Percentiles rank a stretch among this genome's conserved stretches.
These are phyloP conservation scores for Dicorynia guianensis DNA, from an alignment of 306 rosid species.

Conservation along the genomic window DNA sequence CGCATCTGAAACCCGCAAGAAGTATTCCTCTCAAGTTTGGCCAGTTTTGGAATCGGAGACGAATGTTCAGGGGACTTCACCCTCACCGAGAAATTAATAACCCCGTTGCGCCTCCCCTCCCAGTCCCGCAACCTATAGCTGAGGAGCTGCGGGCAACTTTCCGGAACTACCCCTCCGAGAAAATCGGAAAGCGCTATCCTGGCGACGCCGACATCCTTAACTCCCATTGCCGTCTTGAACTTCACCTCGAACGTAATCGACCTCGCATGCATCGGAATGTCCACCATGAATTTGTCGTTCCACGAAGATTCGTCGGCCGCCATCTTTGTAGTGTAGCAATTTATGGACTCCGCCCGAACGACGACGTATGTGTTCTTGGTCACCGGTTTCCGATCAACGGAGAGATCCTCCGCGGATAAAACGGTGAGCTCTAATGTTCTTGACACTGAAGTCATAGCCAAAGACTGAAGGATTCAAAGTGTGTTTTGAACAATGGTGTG, in stretches of 20 bases:
- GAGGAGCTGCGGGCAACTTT: conserved; percentile 42
- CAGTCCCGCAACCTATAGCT: conserved; percentile 66
- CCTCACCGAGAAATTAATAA: conserved; percentile 62
- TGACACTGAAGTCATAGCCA: conserved; percentile 15
- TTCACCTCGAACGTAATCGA: conserved; percentile 55
- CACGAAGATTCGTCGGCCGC: conserved; percentile 51
- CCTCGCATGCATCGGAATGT: conserved; percentile 50
- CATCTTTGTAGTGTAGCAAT: conserved; percentile 36
- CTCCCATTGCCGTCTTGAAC: conserved; percentile 43
- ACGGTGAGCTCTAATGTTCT: conserved; percentile 55
- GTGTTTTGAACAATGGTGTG: too few relatives aligned
- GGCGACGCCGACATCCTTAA: conserved; percentile 47
- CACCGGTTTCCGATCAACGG: conserved; percentile 34
- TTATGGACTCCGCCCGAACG: conserved; percentile 43
- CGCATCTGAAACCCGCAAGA: background rate
- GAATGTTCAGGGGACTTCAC: conserved; percentile 19
- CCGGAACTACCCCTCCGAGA: conserved; percentile 29
- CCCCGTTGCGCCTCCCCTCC: conserved; percentile 59
- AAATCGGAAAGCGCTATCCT: conserved; percentile 55
- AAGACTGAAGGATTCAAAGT: too few relatives aligned
- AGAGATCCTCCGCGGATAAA: conserved; percentile 52
- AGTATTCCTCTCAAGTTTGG: background rate
- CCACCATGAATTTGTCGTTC: conserved; percentile 54
- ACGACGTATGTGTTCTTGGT: conserved; percentile 48
- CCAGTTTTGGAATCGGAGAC: conserved; percentile 1